These are phyloP conservation scores for Malus sylvestris DNA, from an alignment of 306 rosid genomes.

Conservation along the genomic window DNA sequence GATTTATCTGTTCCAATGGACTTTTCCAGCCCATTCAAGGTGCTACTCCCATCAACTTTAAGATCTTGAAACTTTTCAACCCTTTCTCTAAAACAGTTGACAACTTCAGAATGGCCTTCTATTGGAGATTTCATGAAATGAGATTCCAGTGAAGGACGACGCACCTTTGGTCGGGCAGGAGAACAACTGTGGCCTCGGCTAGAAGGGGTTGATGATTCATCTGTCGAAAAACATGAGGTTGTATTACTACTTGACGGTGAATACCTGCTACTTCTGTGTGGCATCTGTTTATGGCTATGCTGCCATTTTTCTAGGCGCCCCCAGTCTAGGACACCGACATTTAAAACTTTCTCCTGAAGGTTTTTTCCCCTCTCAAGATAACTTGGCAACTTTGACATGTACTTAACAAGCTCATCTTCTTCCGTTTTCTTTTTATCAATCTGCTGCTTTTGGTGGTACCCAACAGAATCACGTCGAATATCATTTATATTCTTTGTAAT, in stretches of 20 bases:
- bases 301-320: conserved; percentile 73
- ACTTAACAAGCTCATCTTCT: conserved; percentile 75
- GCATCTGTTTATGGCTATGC: conserved; percentile 36
- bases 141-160: conserved; percentile 45
- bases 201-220: conserved; percentile 46
- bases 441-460: conserved; percentile 34
- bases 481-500: conserved; percentile 31
- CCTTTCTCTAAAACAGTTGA: conserved; percentile 30
- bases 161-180: conserved; percentile 40
- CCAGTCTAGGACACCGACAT: conserved; percentile 98
- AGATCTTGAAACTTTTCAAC: conserved; percentile 30
- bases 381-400: conserved; percentile 86
- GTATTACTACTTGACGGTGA: conserved; percentile 46
- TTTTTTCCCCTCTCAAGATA: conserved; percentile 69
- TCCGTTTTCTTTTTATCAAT: conserved; percentile 31
- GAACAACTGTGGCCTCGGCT: conserved; percentile 43
- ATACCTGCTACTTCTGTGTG: conserved; percentile 32
- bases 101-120: conserved; percentile 27
- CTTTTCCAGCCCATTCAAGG: conserved; percentile 26
- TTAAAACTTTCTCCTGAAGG: conserved; percentile 56
- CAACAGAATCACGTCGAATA: conserved; percentile 20
- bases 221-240: conserved; percentile 44
- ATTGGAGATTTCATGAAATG: conserved; percentile 34
- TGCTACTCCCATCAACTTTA: conserved; percentile 14
- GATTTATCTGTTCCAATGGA: conserved; percentile 25